A percentile compares a stretch with the other conserved stretches of the same genome.
Conservation (phyloP, 345 rosid genomes). For the Sisymbrium irio region DNA sequence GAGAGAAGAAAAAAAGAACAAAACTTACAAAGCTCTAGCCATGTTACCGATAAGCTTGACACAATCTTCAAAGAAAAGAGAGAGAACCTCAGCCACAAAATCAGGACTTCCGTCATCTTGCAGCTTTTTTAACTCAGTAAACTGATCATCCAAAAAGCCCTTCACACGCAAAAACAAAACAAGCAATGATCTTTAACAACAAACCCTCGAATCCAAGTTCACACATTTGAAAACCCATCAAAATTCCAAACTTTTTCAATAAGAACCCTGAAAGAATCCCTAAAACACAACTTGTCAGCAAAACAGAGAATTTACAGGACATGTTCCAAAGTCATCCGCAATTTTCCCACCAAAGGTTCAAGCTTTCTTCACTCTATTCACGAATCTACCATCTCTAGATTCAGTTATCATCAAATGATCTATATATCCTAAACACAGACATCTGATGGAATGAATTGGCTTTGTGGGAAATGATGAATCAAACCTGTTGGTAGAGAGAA, state of each 20-base stretch:
- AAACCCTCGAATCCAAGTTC: neutral
- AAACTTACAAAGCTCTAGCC: constrained; percentile 68
- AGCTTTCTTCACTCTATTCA: neutral
- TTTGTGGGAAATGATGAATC: neutral
- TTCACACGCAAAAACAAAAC: constrained; percentile 27
- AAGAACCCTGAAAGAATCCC: neutral
- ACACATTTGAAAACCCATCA: neutral
- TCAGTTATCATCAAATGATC: neutral
- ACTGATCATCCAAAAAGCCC: constrained; percentile 79
- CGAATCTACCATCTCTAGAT: neutral
- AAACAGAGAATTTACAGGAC: neutral
- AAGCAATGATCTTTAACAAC: neutral
- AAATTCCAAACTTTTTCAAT: neutral
- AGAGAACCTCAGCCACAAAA: constrained; percentile 64
- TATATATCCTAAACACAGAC: neutral
- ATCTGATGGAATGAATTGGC: neutral
- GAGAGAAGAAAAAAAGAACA: neutral
- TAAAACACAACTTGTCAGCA: neutral
- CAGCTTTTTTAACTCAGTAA: constrained; percentile 67
- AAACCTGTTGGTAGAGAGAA: constrained; percentile 35
- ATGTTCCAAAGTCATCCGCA: neutral
- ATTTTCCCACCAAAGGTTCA: neutral
- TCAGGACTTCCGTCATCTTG: constrained; percentile 84
- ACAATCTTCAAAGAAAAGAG: constrained; percentile 79
- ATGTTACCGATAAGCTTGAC: constrained; percentile 64